These are phyloP conservation scores for Aphanocladium album DNA, from an alignment of 2,329 filamentous ascomycete species.

Conservation along the genomic window DNA sequence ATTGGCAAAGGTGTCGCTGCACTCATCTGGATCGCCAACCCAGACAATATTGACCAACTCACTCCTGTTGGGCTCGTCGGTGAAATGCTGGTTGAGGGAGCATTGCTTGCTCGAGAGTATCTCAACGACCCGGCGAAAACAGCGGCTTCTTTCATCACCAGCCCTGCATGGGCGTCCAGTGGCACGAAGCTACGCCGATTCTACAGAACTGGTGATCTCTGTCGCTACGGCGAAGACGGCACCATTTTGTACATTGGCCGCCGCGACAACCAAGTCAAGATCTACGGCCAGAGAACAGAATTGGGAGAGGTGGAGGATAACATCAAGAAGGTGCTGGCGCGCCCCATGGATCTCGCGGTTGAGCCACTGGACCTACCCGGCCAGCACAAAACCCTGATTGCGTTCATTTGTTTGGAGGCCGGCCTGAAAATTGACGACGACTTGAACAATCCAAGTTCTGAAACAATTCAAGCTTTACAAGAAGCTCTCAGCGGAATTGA, in stretches of 20 bases:
- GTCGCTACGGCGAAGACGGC: conserved; percentile 28
- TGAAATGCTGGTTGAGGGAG: conserved; percentile 18
- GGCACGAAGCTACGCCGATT: conserved; percentile 11
- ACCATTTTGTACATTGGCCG: conserved; percentile 39
- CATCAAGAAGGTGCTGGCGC: background rate
- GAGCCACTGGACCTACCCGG: background rate
- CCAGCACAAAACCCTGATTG: too few species aligned
- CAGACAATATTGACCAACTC: conserved; percentile 3
- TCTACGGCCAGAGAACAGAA: conserved; percentile 50
- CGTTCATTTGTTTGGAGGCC: too few species aligned
- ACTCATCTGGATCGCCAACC: conserved; percentile 1
- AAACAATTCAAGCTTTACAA: too few species aligned
- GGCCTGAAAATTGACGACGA: too few species aligned
- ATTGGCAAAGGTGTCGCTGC: conserved; percentile 7
- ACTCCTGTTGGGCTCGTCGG: conserved; percentile 14
- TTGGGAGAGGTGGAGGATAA: conserved; percentile 24
- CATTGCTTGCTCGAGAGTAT: conserved; percentile 15
- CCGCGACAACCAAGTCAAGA: conserved; percentile 51
- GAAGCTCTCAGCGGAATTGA: too few species aligned
- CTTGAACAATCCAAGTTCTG: too few species aligned
- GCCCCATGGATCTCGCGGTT: background rate
- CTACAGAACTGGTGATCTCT: conserved; percentile 21
- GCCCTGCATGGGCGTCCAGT: background rate
- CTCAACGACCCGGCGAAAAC: conserved; percentile 4
- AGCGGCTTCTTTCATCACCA: conserved; percentile 11